A percentile compares a stretch with the other conserved stretches of the same genome.
These are phyloP conservation scores for Tetragonia tetragonoides DNA, from an alignment of 148 eudicot genomes.

Conservation along the genomic window DNA sequence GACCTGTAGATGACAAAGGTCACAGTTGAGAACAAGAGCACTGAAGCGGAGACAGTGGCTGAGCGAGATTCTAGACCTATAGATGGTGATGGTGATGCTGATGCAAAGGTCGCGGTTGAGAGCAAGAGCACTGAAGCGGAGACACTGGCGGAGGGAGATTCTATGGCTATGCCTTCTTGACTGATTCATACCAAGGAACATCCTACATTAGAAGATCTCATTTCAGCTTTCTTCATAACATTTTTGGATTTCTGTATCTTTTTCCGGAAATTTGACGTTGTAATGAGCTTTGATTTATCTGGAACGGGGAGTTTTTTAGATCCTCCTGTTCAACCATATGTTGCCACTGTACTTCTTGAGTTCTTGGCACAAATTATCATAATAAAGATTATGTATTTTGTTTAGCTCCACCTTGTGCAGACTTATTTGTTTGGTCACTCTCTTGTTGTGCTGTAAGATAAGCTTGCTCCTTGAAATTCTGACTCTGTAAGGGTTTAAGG, in stretches of 20 bases:
- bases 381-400: neutral
- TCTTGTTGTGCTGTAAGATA: neutral
- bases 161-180: slow-evolving; percentile 4
- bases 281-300: neutral
- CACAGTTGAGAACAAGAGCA: neutral
- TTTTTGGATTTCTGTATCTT: slow-evolving; percentile 6
- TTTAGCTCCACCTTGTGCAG: neutral
- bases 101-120: neutral
- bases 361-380: neutral
- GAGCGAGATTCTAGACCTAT: no score
- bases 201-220: neutral
- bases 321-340: neutral
- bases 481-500: neutral
- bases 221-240: neutral
- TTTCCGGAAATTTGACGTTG: neutral
- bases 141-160: neutral
- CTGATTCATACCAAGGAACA: neutral
- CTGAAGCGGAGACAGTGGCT: neutral
- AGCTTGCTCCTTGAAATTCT: neutral
- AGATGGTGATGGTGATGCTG: slow-evolving; percentile 11
- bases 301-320: slow-evolving; percentile 4
- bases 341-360: neutral
- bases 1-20: neutral
- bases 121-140: neutral
- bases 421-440: neutral